Base-by-base conservation (phyloP, 163 green algal genomes). In the Prototheca stagnorum region DNA sequence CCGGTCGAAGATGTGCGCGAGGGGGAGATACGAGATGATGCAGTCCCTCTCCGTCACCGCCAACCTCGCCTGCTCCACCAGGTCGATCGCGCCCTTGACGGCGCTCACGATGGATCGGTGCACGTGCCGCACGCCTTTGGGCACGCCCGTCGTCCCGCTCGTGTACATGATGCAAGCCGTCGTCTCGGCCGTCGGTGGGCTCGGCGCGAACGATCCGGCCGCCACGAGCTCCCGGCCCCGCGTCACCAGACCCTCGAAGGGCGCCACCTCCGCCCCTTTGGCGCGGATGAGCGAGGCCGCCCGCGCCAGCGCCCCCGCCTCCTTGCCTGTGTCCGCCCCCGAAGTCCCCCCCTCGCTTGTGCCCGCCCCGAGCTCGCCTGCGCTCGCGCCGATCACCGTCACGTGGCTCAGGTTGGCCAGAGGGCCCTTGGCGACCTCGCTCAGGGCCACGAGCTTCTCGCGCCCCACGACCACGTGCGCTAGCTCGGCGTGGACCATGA, bases 111-210 rank as follows among this genome's bases (percentile, higher is more conserved):
- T 47, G 2, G 72, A 72, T 15, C 36, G 35, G 54, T 97, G 88
- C 1, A 65, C 84, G 41, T 95, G 61, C 61, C 89, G 69, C 24
- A 96, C 86, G 22, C 83, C 84, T 50, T 72, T 72, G 46, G 62
- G 62, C 51, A 63, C 52, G 9, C 62, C 62, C 51, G 62, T 71
- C 37, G 62, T 71, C 24, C 62, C 62, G 34, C 20, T 47, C 11
- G 86, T 95, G 76, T 95, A 64, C 82, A 95, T 94, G 64, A 95
- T 94, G 62, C 78, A 92, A 53, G 63, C 75, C 11, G 82, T 41
- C 60, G 93, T 73, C 8, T 69, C 43, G 2, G 72, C 43, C 14
- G 48, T 54, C 23, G 72, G 71, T 16, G 59, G 59, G 8, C 55
- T 23, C 0, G 62, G 36, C 35, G 47, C 26, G 27, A 62, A 19